Base-by-base conservation (phyloP, 192 early-diverging fungal genomes). In the Coemansia sp. region DNA sequence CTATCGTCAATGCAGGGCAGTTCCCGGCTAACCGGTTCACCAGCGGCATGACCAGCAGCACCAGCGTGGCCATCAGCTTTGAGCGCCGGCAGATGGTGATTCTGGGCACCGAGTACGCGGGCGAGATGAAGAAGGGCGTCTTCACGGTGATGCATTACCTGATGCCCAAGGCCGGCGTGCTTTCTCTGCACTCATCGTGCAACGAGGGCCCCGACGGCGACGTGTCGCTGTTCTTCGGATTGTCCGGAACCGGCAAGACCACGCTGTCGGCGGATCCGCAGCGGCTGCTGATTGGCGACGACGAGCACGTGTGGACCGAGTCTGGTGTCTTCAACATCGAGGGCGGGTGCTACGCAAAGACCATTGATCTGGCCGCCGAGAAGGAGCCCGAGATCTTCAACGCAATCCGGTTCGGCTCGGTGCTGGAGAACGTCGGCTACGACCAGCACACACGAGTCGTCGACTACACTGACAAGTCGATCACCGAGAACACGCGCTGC, bases 51-150 rank as follows among this genome's bases (percentile, higher is more conserved):
- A 96, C 94, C 63, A 95, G 94, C 62, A 89, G 85, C 64, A 98
- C 96, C 69, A 93, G 91, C 61, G 91, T 98, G 48, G 86, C 93
- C 21, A 84, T 98, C 78, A 94, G 92, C 90, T 98, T 98, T 66
- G 89, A 91, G 76, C 90, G 92, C 79, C 76, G 78, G 39, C 94
- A 99, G 83, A 99, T 99, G 97, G 93, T 99, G 41, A 99, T 99
- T 59, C 87, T 99, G 46, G 97, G 97, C 52, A 95, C 95, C 66
- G 92, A 97, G 81, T 99, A 99, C 71, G 97, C 97, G 63, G 97
- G 97, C 62, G 97, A 99, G 85, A 99, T 99, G 97, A 99, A 99
- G 87, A 99, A 99, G 90, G 97, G 96, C 78, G 88, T 94, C 65
- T 95, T 97, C 85, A 97, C 95, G 26, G 94, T 99, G 57, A 97